Evolutionary conservation across 2,329 filamentous ascomycete genomes (phyloP).

Genomic region (Penicillium palitans): DNA sequence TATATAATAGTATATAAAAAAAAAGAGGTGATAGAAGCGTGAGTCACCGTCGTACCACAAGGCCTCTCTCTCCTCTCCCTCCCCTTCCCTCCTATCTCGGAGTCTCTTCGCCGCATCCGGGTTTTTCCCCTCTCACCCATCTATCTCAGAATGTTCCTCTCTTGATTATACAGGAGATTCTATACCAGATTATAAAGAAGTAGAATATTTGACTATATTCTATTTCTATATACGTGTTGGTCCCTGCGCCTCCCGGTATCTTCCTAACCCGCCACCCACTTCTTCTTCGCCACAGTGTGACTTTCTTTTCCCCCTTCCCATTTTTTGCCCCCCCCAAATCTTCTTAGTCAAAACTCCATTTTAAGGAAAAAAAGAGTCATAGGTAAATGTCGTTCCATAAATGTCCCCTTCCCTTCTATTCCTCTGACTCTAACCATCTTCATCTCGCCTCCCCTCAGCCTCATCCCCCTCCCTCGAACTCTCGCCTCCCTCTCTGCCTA

Average conservation of each 20-base stretch:
- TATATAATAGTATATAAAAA: not conserved
- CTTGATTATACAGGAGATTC: constrained; percentile 1
- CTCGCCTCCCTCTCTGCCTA: constrained; percentile 15
- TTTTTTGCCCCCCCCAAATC: constrained; percentile 16
- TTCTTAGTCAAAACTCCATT: constrained; percentile 12
- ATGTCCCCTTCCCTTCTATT: constrained; percentile 6
- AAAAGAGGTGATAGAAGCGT: not conserved
- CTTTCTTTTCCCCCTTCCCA: constrained; percentile 7
- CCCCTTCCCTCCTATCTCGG: constrained; percentile 10
- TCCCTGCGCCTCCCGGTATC: constrained; percentile 10
- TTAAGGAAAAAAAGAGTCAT: constrained; percentile 15
- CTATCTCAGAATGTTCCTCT: not conserved
- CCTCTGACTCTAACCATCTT: constrained; percentile 13
- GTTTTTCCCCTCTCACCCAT: constrained; percentile 4
- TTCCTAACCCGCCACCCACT: constrained; percentile 18
- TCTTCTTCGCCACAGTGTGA: constrained; percentile 19
- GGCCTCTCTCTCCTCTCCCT: not conserved
- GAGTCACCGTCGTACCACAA: constrained; percentile 13
- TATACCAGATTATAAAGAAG: not conserved
- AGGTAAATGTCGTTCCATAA: constrained; percentile 10
- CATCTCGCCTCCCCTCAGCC: constrained; percentile 4
- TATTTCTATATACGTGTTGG: constrained; percentile 7
- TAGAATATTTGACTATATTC: constrained; percentile 14
- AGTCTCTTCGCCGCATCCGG: constrained; percentile 12
- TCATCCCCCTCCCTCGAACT: constrained; percentile 1